Percentiles rank a stretch among this genome's conserved stretches.
Evolutionary conservation across 2,329 filamentous ascomycete genomes (phyloP).

Genomic region (Lasiodiplodia sp.): DNA sequence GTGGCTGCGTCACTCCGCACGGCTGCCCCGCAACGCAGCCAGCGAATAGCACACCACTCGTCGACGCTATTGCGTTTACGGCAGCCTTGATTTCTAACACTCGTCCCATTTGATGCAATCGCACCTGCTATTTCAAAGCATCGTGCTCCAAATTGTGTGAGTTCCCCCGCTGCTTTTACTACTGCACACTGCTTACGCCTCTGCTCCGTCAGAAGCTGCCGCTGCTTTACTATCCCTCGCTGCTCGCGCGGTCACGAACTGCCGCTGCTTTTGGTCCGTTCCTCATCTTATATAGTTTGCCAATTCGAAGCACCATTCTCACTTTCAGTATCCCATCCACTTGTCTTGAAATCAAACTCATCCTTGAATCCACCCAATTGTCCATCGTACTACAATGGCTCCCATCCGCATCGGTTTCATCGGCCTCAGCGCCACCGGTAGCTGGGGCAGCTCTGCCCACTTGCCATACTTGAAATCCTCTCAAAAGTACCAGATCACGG

Average conservation of each 20-base stretch:
- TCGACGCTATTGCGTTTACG: conserved; percentile 16
- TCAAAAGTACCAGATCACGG: conserved; percentile 56
- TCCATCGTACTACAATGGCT: conserved; percentile 32
- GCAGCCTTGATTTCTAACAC: conserved; percentile 21
- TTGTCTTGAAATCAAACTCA: not conserved
- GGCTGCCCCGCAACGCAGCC: conserved; percentile 7
- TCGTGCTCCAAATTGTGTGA: not conserved
- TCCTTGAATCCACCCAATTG: not conserved
- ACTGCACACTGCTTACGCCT: not conserved
- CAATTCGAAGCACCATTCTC: not conserved
- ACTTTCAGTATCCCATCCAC: not conserved
- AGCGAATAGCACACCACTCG: conserved; percentile 22
- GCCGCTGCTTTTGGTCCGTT: not conserved
- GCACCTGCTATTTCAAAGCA: not conserved
- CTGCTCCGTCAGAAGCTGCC: not conserved
- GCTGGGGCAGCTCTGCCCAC: conserved; percentile 50
- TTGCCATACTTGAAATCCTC: conserved; percentile 45
- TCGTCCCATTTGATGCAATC: conserved; percentile 10
- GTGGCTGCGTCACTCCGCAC: conserved; percentile 7
- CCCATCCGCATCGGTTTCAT: conserved; percentile 43
- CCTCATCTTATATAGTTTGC: not conserved
- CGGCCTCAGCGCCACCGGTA: conserved; percentile 43
- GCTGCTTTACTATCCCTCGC: not conserved
- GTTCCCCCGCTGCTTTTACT: not conserved
- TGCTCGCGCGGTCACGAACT: not conserved